Percentiles rank a stretch among this genome's conserved stretches.
These are phyloP conservation scores for Claviceps sorghi DNA, from an alignment of 2,329 filamentous ascomycete genomes.

Conservation along the genomic window DNA sequence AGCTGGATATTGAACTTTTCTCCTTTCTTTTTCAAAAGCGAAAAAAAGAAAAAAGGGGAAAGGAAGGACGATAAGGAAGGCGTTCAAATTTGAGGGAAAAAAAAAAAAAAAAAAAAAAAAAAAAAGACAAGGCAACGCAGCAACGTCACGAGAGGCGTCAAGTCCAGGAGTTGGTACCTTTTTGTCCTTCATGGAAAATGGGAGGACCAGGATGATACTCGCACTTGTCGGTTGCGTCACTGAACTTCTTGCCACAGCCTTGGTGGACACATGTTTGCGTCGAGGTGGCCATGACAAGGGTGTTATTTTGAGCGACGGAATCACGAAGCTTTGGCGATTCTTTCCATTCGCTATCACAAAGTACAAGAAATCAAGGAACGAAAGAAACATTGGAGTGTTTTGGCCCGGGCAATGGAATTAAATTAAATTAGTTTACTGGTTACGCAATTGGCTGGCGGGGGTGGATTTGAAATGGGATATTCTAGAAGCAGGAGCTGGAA, in stretches of 20 bases:
- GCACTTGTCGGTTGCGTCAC: constrained; percentile 70
- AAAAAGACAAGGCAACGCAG: neutral
- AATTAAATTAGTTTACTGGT: neutral
- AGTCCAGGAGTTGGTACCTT: constrained; percentile 46
- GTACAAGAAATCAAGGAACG: neutral
- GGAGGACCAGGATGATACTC: constrained; percentile 87
- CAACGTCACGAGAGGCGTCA: neutral
- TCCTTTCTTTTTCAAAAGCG: neutral
- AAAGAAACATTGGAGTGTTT: neutral
- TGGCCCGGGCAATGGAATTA: neutral
- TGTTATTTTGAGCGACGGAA: neutral
- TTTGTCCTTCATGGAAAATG: constrained; percentile 94
- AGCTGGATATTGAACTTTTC: neutral
- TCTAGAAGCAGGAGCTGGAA: constrained; percentile 21
- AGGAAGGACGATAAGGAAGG: neutral
- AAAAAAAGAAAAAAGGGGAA: neutral
- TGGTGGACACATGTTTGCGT: constrained; percentile 88
- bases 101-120: too few species aligned
- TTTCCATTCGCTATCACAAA: neutral
- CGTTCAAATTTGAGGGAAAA: too few species aligned
- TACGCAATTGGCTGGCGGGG: neutral
- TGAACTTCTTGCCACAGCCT: constrained; percentile 81
- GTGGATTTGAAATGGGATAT: constrained; percentile 21
- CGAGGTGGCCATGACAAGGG: constrained; percentile 38
- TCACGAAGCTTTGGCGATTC: neutral